Base-by-base conservation (phyloP, 2,329 filamentous ascomycete genomes). In the Apiospora rasikravindrae region DNA sequence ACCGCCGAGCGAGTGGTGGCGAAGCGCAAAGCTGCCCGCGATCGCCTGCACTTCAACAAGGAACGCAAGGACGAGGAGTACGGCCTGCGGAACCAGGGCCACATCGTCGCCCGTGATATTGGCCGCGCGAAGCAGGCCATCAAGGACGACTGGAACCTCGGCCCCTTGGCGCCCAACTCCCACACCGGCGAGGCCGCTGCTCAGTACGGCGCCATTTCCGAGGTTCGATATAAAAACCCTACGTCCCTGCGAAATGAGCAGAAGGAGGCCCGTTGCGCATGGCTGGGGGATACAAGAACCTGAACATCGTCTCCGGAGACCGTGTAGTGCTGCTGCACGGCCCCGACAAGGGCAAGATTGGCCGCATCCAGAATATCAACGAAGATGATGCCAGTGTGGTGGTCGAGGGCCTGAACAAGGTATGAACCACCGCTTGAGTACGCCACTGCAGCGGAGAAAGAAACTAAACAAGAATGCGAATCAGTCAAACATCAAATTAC, bases 281-380 rank as follows among this genome's bases (percentile, higher is more conserved):
- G 89, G 89, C 87, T 87, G n/a, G 88, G 89, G 86, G 86, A 47
- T 75, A 82, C 44, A 84, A 85, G 76, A 87, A 87, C 81, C 85
- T 93, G 73, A 92, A 90, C 75, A 84, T 95, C 72, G 88, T 87
- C 33, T 79, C 83, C 4, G 91, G 91, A 8, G 96, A 98, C 82
- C 89, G 96, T 73, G 95, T 98, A 44, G 93, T 96, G 70, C 84
- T 98, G 72, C 84, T 94, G 70, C 90, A 92, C 73, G 95, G 96
- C 11, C 88, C 88, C 47, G 93, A 96, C 78, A 93, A 91, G 84
- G 95, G 95, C 78, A 94, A 92, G 84, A 96, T 99, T 82, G 93
- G 94, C 69, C 84, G 85, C n/a, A 89, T 98, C 64, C 82, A 81
- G 73, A 81, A 84, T 1, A 84, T 97, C 66, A 83, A 90, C 75